Evolutionary conservation across 345 rosid genomes (phyloP).

Genomic region (Zanthoxylum bungeanum): DNA sequence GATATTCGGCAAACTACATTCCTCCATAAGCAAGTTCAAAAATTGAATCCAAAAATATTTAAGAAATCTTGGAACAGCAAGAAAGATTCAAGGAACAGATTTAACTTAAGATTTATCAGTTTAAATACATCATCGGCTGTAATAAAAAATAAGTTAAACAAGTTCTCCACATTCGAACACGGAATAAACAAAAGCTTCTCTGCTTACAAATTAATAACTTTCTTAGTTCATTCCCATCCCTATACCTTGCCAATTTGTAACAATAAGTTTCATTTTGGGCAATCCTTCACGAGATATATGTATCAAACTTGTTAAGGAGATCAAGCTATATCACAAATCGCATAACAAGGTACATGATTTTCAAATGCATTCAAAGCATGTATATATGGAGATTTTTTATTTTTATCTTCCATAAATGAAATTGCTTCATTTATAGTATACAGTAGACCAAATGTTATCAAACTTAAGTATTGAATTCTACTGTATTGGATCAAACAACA

Average conservation of each 20-base stretch:
- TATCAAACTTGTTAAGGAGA: not conserved
- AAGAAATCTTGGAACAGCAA: not conserved
- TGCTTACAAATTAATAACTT: not conserved
- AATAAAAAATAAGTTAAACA: not conserved
- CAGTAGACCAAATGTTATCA: not conserved
- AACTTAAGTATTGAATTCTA: slow-evolving; percentile 3
- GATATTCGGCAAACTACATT: not conserved
- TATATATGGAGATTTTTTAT: not conserved
- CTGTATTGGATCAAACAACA: not conserved
- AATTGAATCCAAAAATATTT: not conserved
- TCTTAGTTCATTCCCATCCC: not conserved
- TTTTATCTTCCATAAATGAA: not conserved
- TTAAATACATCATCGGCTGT: not conserved
- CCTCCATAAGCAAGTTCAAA: not conserved
- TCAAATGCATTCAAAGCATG: not conserved
- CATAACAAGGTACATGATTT: no score
- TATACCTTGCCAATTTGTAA: not conserved
- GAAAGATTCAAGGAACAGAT: not conserved
- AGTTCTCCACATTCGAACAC: not conserved
- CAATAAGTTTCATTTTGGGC: not conserved
- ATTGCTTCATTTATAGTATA: slow-evolving; percentile 7
- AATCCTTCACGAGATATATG: not conserved
- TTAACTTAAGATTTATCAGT: not conserved
- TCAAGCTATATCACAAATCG: not conserved
- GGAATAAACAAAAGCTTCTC: not conserved